phyloP scores from a whole-genome alignment of 1,139 yeast genomes.

The Taphrina betulina region DNA sequence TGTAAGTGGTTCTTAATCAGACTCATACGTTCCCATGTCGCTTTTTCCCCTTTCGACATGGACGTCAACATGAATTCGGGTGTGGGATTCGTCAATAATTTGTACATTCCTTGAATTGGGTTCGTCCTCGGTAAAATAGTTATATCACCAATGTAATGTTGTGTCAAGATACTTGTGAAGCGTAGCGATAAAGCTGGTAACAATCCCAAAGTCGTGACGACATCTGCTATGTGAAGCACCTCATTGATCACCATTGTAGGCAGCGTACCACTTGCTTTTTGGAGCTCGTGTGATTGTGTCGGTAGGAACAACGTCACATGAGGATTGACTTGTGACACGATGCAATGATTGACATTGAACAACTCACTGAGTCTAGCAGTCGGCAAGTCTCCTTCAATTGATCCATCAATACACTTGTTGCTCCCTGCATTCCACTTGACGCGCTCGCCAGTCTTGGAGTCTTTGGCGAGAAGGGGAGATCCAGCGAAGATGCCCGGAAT shows the following conservation, averaged over 20 bases:
- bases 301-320: constrained; percentile 82
- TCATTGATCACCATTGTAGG: constrained; percentile 53
- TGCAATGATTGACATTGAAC: constrained; percentile 95
- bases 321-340: constrained; percentile 95
- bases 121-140: constrained; percentile 80
- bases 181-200: constrained; percentile 71
- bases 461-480: constrained; percentile 79
- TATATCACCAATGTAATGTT: constrained; percentile 88
- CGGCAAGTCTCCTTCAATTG: constrained; percentile 92
- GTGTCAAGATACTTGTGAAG: constrained; percentile 71
- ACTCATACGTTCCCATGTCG: constrained; percentile 61
- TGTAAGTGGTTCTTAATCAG: constrained; percentile 24
- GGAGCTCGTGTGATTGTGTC: constrained; percentile 22
- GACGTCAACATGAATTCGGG: constrained; percentile 70
- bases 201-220: constrained; percentile 72
- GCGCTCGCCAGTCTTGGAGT: constrained; percentile 62
- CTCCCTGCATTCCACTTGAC: constrained; percentile 83
- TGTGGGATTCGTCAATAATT: constrained; percentile 74
- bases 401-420: constrained; percentile 87
- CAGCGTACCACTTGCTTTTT: constrained; percentile 11
- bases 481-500: constrained; percentile 89
- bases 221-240: constrained; percentile 69
- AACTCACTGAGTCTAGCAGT: constrained; percentile 84
- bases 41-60: constrained; percentile 77
- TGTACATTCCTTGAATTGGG: constrained; percentile 55